A percentile compares a stretch with the other conserved stretches of the same genome.
phyloP scores from a whole-genome alignment of 176 grass and related monocot species.

The Coix lacrymajobi region DNA sequence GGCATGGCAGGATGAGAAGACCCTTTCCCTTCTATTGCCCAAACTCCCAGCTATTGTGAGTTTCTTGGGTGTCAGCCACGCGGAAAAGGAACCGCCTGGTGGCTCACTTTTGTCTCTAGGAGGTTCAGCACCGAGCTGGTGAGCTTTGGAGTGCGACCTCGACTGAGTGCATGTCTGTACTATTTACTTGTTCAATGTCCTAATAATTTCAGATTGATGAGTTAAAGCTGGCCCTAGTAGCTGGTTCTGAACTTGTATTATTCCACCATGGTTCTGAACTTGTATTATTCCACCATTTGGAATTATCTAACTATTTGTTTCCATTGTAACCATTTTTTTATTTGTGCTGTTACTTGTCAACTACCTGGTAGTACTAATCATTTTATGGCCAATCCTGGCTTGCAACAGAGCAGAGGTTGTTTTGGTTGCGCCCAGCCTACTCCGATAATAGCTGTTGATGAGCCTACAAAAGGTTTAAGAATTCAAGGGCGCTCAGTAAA shows the following conservation, averaged over 20 bases:
- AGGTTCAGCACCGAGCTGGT: neutral
- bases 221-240: neutral
- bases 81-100: neutral
- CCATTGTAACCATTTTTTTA: neutral
- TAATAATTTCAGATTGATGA: neutral
- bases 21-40: neutral
- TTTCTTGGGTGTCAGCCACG: neutral
- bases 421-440: constrained; percentile 77
- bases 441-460: constrained; percentile 85
- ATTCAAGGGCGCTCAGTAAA: constrained; percentile 79
- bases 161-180: neutral
- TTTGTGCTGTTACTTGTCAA: neutral
- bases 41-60: neutral
- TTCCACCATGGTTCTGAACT: neutral
- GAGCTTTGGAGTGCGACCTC: neutral
- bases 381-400: constrained; percentile 52
- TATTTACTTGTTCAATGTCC: neutral
- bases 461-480: constrained; percentile 87
- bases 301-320: neutral
- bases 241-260: neutral
- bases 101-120: neutral
- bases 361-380: constrained; percentile 40
- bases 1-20: neutral
- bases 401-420: constrained; percentile 99
- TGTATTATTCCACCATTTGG: neutral